Percentiles rank a stretch among this genome's conserved stretches.
Conservation (phyloP, 805 yeast species). For the Wickerhamomyces bovis region DNA sequence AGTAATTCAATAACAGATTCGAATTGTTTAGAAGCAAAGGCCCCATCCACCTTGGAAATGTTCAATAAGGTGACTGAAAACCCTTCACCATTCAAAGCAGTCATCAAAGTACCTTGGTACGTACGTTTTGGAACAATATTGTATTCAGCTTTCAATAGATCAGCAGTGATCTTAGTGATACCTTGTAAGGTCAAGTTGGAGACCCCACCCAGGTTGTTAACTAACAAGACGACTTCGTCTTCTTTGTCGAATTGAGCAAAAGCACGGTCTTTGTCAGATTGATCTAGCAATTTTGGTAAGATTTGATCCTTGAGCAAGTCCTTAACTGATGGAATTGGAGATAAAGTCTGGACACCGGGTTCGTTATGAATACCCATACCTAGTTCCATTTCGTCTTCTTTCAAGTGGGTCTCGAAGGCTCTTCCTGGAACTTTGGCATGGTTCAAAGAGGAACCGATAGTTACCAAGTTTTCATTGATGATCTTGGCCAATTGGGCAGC, state of each 20-base stretch:
- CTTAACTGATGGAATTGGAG: constrained; percentile 62
- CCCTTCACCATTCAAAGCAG: constrained; percentile 90
- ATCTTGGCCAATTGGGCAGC: constrained; percentile 54
- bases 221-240: constrained; percentile 64
- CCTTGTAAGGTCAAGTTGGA: constrained; percentile 74
- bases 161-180: constrained; percentile 55
- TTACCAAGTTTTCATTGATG: constrained; percentile 63
- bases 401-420: constrained; percentile 47
- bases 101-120: constrained; percentile 73
- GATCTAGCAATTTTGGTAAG: constrained; percentile 54
- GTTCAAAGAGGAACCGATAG: constrained; percentile 85
- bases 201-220: constrained; percentile 89
- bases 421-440: constrained; percentile 89
- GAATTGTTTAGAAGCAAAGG: constrained; percentile 24
- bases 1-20: constrained; percentile 44
- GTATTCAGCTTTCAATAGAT: constrained; percentile 45
- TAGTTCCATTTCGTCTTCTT: constrained; percentile 66
- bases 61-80: constrained; percentile 80
- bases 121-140: constrained; percentile 60
- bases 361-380: constrained; percentile 97
- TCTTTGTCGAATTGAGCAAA: constrained; percentile 62
- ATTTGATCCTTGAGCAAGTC: constrained; percentile 50
- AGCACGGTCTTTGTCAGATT: constrained; percentile 68
- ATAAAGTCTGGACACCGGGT: constrained; percentile 61
- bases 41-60: constrained; percentile 43